phyloP scores from a whole-genome alignment of 805 yeast species.

The Jamesozyma gamospora region DNA sequence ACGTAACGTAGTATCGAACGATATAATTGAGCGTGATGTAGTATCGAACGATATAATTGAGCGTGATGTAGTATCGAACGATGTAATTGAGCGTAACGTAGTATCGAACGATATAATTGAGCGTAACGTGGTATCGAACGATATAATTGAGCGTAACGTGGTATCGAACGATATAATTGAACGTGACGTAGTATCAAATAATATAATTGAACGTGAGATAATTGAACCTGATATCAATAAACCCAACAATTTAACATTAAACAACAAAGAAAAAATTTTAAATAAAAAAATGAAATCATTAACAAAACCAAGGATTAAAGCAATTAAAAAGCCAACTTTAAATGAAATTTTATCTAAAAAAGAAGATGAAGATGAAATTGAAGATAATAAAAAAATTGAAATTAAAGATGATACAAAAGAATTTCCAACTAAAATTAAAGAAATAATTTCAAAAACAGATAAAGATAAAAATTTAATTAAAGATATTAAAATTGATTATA shows the following conservation, averaged over 20 bases:
- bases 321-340: too few relatives aligned
- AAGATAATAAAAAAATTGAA: not conserved
- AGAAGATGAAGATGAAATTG: not conserved
- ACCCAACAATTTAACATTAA: too few relatives aligned
- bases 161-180: not conserved
- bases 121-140: not conserved
- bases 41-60: not conserved
- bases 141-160: not conserved
- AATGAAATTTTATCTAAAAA: too few relatives aligned
- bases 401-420: slow-evolving; percentile 1
- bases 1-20: not conserved
- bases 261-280: not conserved
- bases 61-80: too few relatives aligned
- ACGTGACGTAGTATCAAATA: not conserved
- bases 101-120: not conserved
- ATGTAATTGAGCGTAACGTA: too few relatives aligned
- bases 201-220: not conserved
- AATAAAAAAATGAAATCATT: slow-evolving; percentile 7
- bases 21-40: not conserved
- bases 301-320: slow-evolving; percentile 2
- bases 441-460: slow-evolving; percentile 2
- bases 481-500: slow-evolving; percentile 32
- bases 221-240: too few relatives aligned
- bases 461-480: slow-evolving; percentile 6
- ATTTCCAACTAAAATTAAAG: slow-evolving; percentile 10